A percentile compares a stretch with the other conserved stretches of the same genome.
These are phyloP conservation scores for Ophiostoma perfectum DNA, from an alignment of 2,329 filamentous ascomycete genomes.

Conservation along the genomic window DNA sequence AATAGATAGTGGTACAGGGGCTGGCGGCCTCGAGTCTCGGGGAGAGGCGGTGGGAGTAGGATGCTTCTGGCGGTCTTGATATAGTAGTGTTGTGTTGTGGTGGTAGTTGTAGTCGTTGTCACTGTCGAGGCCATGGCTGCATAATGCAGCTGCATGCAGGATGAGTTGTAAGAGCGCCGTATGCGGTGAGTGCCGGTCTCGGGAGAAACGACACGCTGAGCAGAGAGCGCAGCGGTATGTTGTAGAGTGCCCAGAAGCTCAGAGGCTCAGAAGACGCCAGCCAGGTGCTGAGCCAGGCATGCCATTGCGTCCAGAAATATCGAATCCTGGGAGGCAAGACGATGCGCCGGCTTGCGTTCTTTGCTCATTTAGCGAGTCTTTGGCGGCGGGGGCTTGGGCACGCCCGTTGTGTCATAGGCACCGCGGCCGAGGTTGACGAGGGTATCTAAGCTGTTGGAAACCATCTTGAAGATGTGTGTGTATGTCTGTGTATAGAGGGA, in stretches of 20 bases:
- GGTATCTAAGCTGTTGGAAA: constrained; percentile 31
- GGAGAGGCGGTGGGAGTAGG: background rate
- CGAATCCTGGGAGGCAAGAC: background rate
- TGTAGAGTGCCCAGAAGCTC: no score
- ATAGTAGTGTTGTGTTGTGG: background rate
- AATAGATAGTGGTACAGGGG: constrained; percentile 19
- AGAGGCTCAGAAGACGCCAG: background rate
- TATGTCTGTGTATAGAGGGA: background rate
- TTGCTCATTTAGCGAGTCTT: constrained; percentile 32
- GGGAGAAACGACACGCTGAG: background rate
- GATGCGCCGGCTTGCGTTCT: background rate
- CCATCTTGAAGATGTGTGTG: constrained; percentile 31
- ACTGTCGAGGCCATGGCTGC: background rate
- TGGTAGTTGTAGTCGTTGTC: constrained; percentile 5
- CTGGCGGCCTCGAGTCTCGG: constrained; percentile 2
- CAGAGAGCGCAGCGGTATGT: background rate
- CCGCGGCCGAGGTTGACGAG: constrained; percentile 35
- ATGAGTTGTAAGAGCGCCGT: constrained; percentile 15
- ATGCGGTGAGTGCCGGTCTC: constrained; percentile 19
- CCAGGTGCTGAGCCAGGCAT: background rate
- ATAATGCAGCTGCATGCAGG: constrained; percentile 21
- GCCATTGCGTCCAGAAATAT: background rate
- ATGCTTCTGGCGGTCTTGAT: background rate
- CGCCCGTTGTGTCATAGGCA: constrained; percentile 37
- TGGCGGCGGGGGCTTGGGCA: constrained; percentile 36